Base-by-base conservation (phyloP, 495 filamentous ascomycete genomes). In the Neurospora tetraspora region DNA sequence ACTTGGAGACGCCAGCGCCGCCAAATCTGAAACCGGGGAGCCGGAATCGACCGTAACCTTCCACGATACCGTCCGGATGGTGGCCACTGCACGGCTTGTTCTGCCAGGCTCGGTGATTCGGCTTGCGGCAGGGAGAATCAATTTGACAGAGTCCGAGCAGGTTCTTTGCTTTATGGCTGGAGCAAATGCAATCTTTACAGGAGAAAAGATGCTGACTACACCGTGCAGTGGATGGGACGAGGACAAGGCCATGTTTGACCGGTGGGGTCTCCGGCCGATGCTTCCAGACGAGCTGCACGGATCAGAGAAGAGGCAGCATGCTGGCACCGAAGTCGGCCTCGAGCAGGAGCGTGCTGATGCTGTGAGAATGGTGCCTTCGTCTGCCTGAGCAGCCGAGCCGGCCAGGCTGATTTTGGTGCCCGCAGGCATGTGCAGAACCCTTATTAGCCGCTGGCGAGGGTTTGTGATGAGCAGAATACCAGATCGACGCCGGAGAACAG, bases 191-290 rank as follows among this genome's bases (percentile, higher is more conserved):
- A 88, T 96, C 9, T 96, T 96, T 80, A 96, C 93, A 1, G 93
- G 93, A 23, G 93, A 96, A 83, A 94, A 93, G 86, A 95, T 96
- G 93, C 77, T 95, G 83, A 96, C 93, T 20, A 95, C 93, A 0
- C 91, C 91, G 71, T 94, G 92, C 78, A 94, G 90, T 74, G 93
- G 93, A 5, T 96, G 92, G 91, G 93, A 94, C 74, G 92, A 94
- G 81, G 93, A 96, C 75, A 89, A 87, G 70, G 88, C 73, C 9
- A 91, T 95, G 88, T 94, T 96, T 81, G 88, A 90, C 10, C 84
- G 85, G 68, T 95, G 91, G 91, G 93, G 93, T 10, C 81, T 93
- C 76, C 83, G 86, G 74, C 91, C 92, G 14, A 83, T 83, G 82
- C 45, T 53, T 53, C 45, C 45, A 27, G 45, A 53, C 20, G 45